Evolutionary conservation across 202 grass and related monocot genomes (phyloP), one percentile per base, ranked within the genome.

Genomic region (Carex arenaria): DNA sequence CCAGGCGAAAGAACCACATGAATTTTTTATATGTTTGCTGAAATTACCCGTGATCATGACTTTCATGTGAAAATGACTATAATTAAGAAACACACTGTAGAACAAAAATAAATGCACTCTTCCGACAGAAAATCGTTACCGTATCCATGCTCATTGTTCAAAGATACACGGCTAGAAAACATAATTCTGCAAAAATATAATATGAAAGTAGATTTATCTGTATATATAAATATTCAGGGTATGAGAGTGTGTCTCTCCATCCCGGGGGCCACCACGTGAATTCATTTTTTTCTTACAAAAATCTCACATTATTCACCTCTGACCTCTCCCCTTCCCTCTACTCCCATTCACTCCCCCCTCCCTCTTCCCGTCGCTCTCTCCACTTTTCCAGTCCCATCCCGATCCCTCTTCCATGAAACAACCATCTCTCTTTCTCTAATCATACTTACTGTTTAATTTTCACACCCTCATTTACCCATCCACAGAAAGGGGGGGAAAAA

Each of bases 221-320:
- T 45, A 54, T 74, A 17, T 56, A 76, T 76, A 56, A 55, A 55
- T 55, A 72, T 10, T 72, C 43, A 20, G 4, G 20, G 43, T 73
- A 76, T 57, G 34, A 31, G 28, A 36, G 22, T 78, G 47, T 57
- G 30, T 83, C 65, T 42, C 12, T 69, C 14, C 77, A 57, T 20
- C 32, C 22, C 63, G 12, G 62, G 82, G 86, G 80, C 88, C 87
- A 78, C 85, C 86, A 85, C 55, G 87, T 87, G 88, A 90, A 90
- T 85, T 82, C 72, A 63, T 83, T 79, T 85, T 81, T 76, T 3
- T 26, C 51, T 62, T 54, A 82, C 67, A 36, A 65, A 51, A 85
- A 61, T 53, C 42, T 22, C 40, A 57, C 40, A 65, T 49, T 68
- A 47, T 72, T 34, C 42, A 52, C 36, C 51, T 66, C 84, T 34